A percentile compares a stretch with the other conserved stretches of the same genome.
Evolutionary conservation across 1,284 basidiomycete genomes (phyloP).

Genomic region (Rhodotorula sp.): DNA sequence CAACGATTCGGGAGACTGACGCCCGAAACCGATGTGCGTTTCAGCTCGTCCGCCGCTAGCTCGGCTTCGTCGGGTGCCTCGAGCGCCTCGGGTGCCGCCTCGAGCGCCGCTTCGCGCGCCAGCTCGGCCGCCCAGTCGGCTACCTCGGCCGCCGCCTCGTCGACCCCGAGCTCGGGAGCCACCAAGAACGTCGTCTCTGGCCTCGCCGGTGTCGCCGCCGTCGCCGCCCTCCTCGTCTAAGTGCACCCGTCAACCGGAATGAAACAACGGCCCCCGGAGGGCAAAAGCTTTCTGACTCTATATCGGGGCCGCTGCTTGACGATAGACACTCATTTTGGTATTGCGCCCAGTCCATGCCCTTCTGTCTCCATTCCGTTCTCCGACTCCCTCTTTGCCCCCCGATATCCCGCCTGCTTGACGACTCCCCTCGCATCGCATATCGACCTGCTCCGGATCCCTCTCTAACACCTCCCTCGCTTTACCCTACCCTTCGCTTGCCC

Average conservation of each 20-base stretch:
- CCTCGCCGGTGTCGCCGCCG: constrained; percentile 21
- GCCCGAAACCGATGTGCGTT: not conserved
- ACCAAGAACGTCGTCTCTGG: constrained; percentile 17
- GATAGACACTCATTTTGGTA: not conserved
- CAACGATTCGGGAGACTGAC: not conserved
- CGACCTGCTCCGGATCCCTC: not conserved
- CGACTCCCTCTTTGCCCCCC: not conserved
- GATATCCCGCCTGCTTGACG: not conserved
- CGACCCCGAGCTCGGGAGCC: constrained; percentile 1
- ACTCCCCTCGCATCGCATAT: not conserved
- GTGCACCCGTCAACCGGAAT: not conserved
- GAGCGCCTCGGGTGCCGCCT: constrained; percentile 5
- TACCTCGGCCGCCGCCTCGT: not conserved
- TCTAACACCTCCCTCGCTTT: not conserved
- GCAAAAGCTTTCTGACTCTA: not conserved
- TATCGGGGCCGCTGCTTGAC: not conserved
- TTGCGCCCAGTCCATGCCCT: not conserved
- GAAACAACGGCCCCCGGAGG: not conserved
- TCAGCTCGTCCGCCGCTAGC: not conserved
- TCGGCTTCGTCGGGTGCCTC: constrained; percentile 4
- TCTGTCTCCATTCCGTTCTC: not conserved
- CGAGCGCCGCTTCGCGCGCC: not conserved
- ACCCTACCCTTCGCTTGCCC: not conserved
- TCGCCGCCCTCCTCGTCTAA: constrained; percentile 26
- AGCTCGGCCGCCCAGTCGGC: constrained; percentile 3